Evolutionary conservation across 805 yeast genomes (phyloP).

Genomic region (Wickerhamomyces xylosicus): DNA sequence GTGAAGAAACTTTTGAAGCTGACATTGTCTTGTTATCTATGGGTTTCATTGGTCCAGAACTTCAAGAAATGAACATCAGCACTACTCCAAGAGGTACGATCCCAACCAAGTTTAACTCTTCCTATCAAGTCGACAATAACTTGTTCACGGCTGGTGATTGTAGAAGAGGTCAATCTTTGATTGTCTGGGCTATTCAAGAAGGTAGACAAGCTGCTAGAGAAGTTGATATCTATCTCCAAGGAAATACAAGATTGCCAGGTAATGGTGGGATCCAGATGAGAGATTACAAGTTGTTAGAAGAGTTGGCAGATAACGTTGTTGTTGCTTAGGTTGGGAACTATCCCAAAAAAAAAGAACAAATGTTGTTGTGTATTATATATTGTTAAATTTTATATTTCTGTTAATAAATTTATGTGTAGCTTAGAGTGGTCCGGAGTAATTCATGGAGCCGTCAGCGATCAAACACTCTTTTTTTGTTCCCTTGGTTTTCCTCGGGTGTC

Average conservation of each 20-base stretch:
- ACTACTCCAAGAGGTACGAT: slow-evolving; percentile 84
- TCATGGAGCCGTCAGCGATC: too few relatives aligned
- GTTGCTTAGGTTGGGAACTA: slow-evolving; percentile 6
- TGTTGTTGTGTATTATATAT: too few relatives aligned
- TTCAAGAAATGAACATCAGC: slow-evolving; percentile 53
- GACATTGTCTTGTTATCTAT: slow-evolving; percentile 88
- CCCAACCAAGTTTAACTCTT: slow-evolving; percentile 38
- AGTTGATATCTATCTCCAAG: slow-evolving; percentile 74
- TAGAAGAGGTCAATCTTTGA: slow-evolving; percentile 95
- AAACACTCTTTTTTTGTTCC: too few relatives aligned
- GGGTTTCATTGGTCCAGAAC: slow-evolving; percentile 97
- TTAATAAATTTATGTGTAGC: too few relatives aligned
- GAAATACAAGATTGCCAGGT: slow-evolving; percentile 78
- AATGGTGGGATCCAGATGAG: slow-evolving; percentile 89
- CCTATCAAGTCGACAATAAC: slow-evolving; percentile 64
- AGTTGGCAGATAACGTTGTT: slow-evolving; percentile 36
- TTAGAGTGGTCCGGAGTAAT: too few relatives aligned
- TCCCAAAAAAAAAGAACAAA: slow-evolving; percentile 27
- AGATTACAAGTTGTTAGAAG: slow-evolving; percentile 66
- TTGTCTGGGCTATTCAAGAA: slow-evolving; percentile 99
- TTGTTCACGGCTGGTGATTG: slow-evolving; percentile 97
- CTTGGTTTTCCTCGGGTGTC: too few relatives aligned
- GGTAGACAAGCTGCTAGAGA: slow-evolving; percentile 98
- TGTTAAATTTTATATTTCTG: too few relatives aligned
- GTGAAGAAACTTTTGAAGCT: slow-evolving; percentile 91